Percentiles rank a stretch among this genome's conserved stretches.
phyloP scores from a whole-genome alignment of 2,329 filamentous ascomycete genomes.

The Bipolaris bicolor region DNA sequence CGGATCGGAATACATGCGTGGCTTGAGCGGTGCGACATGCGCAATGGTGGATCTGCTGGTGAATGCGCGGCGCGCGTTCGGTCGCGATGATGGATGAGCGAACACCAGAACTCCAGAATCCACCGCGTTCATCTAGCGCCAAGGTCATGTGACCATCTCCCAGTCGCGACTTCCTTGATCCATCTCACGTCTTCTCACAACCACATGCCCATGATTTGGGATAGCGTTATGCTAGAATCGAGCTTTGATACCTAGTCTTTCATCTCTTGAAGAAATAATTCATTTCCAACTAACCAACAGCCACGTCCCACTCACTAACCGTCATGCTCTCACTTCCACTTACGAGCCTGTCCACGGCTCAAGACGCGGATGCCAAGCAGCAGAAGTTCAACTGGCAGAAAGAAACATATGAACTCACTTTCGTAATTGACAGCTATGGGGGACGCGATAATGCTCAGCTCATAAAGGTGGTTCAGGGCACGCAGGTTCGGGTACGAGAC shows the following conservation, averaged over 20 bases:
- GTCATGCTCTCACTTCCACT: conserved; percentile 42
- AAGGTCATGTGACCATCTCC: conserved; percentile 26
- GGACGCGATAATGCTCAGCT: conserved; percentile 35
- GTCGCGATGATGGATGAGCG: conserved; percentile 40
- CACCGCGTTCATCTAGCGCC: conserved; percentile 25
- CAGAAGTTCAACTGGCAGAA: conserved; percentile 47
- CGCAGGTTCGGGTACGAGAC: conserved; percentile 51
- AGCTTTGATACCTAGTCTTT: neutral
- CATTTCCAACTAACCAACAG: conserved; percentile 6
- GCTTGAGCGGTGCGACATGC: conserved; percentile 26
- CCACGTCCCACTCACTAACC: conserved; percentile 13
- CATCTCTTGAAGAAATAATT: neutral
- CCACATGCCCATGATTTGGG: neutral
- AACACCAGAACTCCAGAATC: conserved; percentile 39
- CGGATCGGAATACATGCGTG: conserved; percentile 31
- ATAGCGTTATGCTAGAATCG: neutral
- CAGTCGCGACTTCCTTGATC: conserved; percentile 23
- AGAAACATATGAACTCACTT: conserved; percentile 37
- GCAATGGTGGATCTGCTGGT: conserved; percentile 32
- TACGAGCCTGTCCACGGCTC: conserved; percentile 43
- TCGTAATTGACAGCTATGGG: conserved; percentile 43
- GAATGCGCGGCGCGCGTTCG: conserved; percentile 40
- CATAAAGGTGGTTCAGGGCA: conserved; percentile 51
- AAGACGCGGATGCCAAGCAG: conserved; percentile 34
- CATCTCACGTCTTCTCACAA: neutral